phyloP scores from a whole-genome alignment of 2,329 filamentous ascomycete genomes.

The Thelonectria blattea region DNA sequence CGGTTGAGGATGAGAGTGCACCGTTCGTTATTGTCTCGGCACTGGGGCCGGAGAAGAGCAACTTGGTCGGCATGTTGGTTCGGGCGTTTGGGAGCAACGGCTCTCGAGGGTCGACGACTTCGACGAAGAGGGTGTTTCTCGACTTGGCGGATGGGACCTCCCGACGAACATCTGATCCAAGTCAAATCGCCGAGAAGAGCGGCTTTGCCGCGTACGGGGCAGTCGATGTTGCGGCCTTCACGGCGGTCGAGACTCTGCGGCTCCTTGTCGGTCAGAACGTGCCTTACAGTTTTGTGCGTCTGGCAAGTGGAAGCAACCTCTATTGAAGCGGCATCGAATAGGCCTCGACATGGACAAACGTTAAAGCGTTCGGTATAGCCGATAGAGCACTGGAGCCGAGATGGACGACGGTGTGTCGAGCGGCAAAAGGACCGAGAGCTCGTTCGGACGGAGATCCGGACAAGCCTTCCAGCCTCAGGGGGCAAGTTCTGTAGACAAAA shows the following conservation, averaged over 20 bases:
- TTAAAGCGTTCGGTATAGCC: background rate
- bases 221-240: slow-evolving; percentile 82
- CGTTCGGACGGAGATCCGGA: slow-evolving; percentile 27
- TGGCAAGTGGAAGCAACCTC: slow-evolving; percentile 64
- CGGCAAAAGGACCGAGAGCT: slow-evolving; percentile 19
- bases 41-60: slow-evolving; percentile 77
- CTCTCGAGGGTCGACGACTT: slow-evolving; percentile 44
- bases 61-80: slow-evolving; percentile 77
- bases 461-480: slow-evolving; percentile 20
- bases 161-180: slow-evolving; percentile 67
- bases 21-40: slow-evolving; percentile 85
- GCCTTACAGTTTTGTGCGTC: slow-evolving; percentile 82
- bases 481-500: slow-evolving; percentile 12
- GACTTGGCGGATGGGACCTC: slow-evolving; percentile 70
- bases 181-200: slow-evolving; percentile 71
- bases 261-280: slow-evolving; percentile 85
- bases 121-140: slow-evolving; percentile 73
- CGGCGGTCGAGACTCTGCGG: slow-evolving; percentile 80
- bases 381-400: slow-evolving; percentile 10
- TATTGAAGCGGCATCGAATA: slow-evolving; percentile 48
- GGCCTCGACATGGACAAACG: background rate
- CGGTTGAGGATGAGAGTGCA: slow-evolving; percentile 57
- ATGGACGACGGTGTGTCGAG: slow-evolving; percentile 16
- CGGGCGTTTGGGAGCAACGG: slow-evolving; percentile 67
- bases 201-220: slow-evolving; percentile 83